Base-by-base conservation (phyloP, 2,329 filamentous ascomycete species). In the Phaeosphaeria sp. region DNA sequence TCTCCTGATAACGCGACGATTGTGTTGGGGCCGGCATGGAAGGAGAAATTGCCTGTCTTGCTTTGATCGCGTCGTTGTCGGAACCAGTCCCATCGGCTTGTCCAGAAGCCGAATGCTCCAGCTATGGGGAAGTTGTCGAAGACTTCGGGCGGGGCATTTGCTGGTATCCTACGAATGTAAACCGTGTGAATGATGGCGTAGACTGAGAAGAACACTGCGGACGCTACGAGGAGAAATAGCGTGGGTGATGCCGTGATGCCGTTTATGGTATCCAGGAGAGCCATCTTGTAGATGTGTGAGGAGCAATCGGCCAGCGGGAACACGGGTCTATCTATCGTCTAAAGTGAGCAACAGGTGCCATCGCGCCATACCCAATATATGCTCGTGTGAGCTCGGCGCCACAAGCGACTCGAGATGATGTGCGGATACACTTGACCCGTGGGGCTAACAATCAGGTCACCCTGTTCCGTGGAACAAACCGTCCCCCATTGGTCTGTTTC, bases 61-160 rank as follows among this genome's bases (percentile, higher is more conserved):
- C 75, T 76, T 7, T 72, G 59, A 15, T 60, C 61, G 6, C 63
- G 62, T 9, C 74, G 74, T n/a, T 76, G 55, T 18, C 63, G 64
- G 52, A 79, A 78, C 64, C 83, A 85, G 24, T 81, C 77, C 69
- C 76, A 78, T 51, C 83, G 75, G 17, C 74, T 57, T 2, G 79
- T 80, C 74, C 83, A 85, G 74, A 83, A 85, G 0, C 71, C 69
- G 24, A 78, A 55, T 1, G 79, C 74, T 2, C 83, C 83, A 3
- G 82, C 55, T 8, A 85, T 59, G 0, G 83, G 83, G 21, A 60
- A 60, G 51, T 73, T 64, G 48, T 65, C 66, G 43, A 50, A 58
- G 48, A 68, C 62, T 17, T 55, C 50, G 27, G 55, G 58, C 5
- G 70, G 71, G 3, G 71, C 67, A 47, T 71, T 65, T 6, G 56